Conservation (phyloP, 805 yeast species). For the Yamadazyma sp. region DNA sequence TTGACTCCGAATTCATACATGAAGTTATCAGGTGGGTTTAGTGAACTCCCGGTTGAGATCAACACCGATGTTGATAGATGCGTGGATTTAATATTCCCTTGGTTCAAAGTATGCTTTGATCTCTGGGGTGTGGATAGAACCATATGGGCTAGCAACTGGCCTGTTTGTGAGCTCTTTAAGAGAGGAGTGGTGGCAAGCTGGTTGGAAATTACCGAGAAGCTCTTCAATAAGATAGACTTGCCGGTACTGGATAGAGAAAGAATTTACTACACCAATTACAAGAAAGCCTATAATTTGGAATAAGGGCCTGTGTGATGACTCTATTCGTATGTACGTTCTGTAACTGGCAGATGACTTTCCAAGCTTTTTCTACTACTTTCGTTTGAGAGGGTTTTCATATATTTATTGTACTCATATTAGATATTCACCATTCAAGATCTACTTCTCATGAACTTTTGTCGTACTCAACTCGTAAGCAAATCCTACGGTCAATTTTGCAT, state of each 20-base stretch:
- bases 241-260: constrained; percentile 14
- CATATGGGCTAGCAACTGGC: constrained; percentile 49
- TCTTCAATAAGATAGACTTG: constrained; percentile 17
- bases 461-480: constrained; percentile 66
- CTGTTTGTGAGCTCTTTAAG: constrained; percentile 32
- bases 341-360: too few relatives aligned
- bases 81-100: constrained; percentile 26
- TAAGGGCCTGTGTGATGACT: too few relatives aligned
- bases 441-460: constrained; percentile 25
- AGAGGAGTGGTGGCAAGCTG: constrained; percentile 21
- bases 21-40: constrained; percentile 43
- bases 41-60: constrained; percentile 30
- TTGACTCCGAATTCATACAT: constrained; percentile 26
- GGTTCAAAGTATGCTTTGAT: constrained; percentile 28
- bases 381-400: too few relatives aligned
- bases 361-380: too few relatives aligned
- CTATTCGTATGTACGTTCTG: too few relatives aligned
- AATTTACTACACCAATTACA: constrained; percentile 19
- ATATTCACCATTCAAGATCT: too few relatives aligned
- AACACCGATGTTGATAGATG: constrained; percentile 15
- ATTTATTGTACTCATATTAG: too few relatives aligned
- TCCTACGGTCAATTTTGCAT: constrained; percentile 73
- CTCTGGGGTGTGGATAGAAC: constrained; percentile 30
- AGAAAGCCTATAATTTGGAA: constrained; percentile 21
- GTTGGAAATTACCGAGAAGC: constrained; percentile 19